These are phyloP conservation scores for Pterocarpus macrocarpus DNA, from an alignment of 306 rosid genomes.

Conservation along the genomic window DNA sequence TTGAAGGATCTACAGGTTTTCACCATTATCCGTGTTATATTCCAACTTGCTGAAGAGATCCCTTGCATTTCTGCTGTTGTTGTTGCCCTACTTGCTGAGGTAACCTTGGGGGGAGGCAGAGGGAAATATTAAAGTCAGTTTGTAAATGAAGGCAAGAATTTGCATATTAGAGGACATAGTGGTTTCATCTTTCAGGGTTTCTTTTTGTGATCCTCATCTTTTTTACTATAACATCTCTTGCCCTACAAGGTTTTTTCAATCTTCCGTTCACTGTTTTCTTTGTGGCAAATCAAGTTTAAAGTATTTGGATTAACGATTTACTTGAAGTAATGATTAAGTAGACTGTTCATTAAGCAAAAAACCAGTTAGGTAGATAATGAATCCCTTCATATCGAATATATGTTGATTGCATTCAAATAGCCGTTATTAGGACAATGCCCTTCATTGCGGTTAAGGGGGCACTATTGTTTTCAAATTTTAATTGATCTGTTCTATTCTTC, in stretches of 20 bases:
- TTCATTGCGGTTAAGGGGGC: neutral
- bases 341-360: conserved; percentile 6
- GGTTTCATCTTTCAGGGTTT: neutral
- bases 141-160: neutral
- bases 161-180: neutral
- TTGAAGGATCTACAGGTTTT: conserved; percentile 97
- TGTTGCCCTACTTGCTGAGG: conserved; percentile 96
- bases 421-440: neutral
- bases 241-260: neutral
- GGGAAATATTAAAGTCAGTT: neutral
- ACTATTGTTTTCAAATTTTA: neutral
- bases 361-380: neutral
- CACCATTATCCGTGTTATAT: conserved; percentile 87
- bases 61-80: conserved; percentile 99
- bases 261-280: conserved; percentile 1
- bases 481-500: conserved; percentile 1
- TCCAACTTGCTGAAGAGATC: conserved; percentile 98
- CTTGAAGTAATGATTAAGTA: conserved; percentile 4
- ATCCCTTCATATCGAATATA: neutral
- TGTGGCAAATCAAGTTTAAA: conserved; percentile 1
- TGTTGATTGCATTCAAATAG: neutral
- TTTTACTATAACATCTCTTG: neutral
- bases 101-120: conserved; percentile 40
- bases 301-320: conserved; percentile 18
- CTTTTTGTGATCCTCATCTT: neutral